Percentiles rank a stretch among this genome's conserved stretches.
These are phyloP conservation scores for Perilla frutescens DNA, from an alignment of 257 asterid genomes.

Conservation along the genomic window DNA sequence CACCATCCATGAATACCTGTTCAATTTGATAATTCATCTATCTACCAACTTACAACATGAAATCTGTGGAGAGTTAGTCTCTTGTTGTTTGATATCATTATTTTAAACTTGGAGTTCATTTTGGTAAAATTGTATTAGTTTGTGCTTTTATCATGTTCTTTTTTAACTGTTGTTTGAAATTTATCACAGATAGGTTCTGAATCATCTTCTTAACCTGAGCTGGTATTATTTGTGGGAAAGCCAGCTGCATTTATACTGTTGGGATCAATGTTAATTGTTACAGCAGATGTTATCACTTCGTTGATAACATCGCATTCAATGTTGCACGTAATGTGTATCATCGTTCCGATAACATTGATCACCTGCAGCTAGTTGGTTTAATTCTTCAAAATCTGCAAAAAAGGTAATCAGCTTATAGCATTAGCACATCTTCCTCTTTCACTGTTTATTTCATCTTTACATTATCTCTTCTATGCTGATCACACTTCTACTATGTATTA, in stretches of 20 bases:
- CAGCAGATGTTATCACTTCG: too few relatives aligned
- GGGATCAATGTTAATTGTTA: too few relatives aligned
- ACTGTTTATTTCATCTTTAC: slow-evolving; percentile 17
- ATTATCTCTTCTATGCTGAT: neutral
- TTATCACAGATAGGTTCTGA: slow-evolving; percentile 41
- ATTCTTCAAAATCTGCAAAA: slow-evolving; percentile 84
- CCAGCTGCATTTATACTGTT: neutral
- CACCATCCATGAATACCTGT: neutral
- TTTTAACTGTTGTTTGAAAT: slow-evolving; percentile 26
- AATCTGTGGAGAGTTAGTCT: neutral
- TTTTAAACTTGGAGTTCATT: neutral
- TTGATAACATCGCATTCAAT: too few relatives aligned
- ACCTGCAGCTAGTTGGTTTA: slow-evolving; percentile 89
- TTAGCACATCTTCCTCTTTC: slow-evolving; percentile 26
- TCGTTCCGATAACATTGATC: slow-evolving; percentile 29
- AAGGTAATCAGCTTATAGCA: slow-evolving; percentile 54
- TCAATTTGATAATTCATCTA: neutral
- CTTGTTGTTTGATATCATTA: neutral
- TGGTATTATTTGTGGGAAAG: slow-evolving; percentile 25
- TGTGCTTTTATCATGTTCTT: neutral
- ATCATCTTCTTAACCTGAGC: slow-evolving; percentile 19
- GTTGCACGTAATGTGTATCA: too few relatives aligned
- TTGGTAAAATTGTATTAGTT: neutral
- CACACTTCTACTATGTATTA: neutral
- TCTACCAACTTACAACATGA: neutral